Base-by-base conservation (phyloP, 2,329 filamentous ascomycete genomes). In the Grosmannia serpens region DNA sequence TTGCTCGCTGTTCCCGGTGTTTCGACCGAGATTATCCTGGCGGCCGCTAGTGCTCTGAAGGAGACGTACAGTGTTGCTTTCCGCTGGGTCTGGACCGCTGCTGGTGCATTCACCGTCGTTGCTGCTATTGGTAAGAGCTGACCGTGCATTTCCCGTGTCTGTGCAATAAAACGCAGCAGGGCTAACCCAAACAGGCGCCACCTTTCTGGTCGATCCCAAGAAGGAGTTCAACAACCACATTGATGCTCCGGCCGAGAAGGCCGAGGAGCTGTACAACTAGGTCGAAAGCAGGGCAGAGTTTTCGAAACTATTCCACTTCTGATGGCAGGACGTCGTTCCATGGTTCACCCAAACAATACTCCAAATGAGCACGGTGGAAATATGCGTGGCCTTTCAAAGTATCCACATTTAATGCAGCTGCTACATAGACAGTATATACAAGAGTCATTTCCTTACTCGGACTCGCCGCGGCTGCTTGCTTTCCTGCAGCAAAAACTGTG, bases 161-260 rank as follows among this genome's bases (percentile, higher is more conserved):
- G 31, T 3, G 8, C 35, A 1, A 20, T 11, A 49, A n/a, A 33
- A 7, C 26, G 11, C n/a, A 47, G 3, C 41, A 29, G 5, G 20
- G 20, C 41, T 44, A 44, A 44, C 17, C 41, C 13, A 10, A 17
- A 10, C 46, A 56, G 55, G 55, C 7, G 59, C 63, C 26, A 51
- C 64, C 15, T 70, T 71, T 59, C 50, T 73, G 8, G 60, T 68
- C 13, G 70, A 73, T 53, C 69, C 67, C 1, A 65, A 61, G 22
- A 66, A 68, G 56, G 70, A 72, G 50, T 71, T 73, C 62, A 73
- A 70, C 59, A 71, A 67, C 62, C 67, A 67, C 41, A 70, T 73
- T 35, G 71, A 73, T 58, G 67, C 67, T 22, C 71, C 71, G 1
- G 64, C 69, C 3, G 71, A 73, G 61, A 69, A 70, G 56, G 67